Evolutionary conservation across 768 basidiomycete genomes (phyloP).

Genomic region (Xerocomus potaroensis): DNA sequence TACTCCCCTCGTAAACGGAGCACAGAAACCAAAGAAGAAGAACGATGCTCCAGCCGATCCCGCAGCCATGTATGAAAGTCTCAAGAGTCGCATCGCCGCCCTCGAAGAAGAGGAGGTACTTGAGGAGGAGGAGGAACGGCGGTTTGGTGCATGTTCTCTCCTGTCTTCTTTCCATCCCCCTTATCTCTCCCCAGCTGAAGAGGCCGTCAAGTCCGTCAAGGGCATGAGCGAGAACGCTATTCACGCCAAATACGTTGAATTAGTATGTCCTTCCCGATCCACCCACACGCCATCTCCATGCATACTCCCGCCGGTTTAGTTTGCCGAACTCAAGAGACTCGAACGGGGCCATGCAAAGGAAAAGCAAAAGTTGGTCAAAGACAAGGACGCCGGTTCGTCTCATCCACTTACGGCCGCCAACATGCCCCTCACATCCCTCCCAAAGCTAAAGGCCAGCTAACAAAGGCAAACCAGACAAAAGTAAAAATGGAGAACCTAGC

Average conservation of each 20-base stretch:
- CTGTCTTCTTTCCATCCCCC: neutral
- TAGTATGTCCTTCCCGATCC: slow-evolving; percentile 48
- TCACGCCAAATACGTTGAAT: slow-evolving; percentile 82
- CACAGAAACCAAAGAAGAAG: slow-evolving; percentile 63
- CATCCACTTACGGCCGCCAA: neutral
- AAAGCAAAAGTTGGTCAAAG: slow-evolving; percentile 86
- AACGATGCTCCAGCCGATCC: slow-evolving; percentile 71
- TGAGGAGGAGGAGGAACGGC: slow-evolving; percentile 82
- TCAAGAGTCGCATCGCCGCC: slow-evolving; percentile 86
- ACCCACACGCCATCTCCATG: slow-evolving; percentile 16
- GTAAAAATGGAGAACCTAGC: slow-evolving; percentile 88
- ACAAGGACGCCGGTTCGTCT: slow-evolving; percentile 78
- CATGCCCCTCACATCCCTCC: slow-evolving; percentile 13
- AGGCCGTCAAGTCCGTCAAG: slow-evolving; percentile 81
- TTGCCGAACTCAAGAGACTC: slow-evolving; percentile 81
- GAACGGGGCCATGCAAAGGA: slow-evolving; percentile 90
- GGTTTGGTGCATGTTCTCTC: slow-evolving; percentile 53
- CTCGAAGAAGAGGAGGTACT: slow-evolving; percentile 84
- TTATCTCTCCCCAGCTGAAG: slow-evolving; percentile 57
- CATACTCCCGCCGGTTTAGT: slow-evolving; percentile 44
- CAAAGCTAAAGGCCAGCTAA: slow-evolving; percentile 76
- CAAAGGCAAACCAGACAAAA: slow-evolving; percentile 86
- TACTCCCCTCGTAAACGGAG: slow-evolving; percentile 32
- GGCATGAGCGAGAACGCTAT: slow-evolving; percentile 80
- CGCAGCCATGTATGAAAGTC: slow-evolving; percentile 80